Evolutionary conservation across 1,139 yeast species (phyloP).

Genomic region (Yamadazyma sp.): DNA sequence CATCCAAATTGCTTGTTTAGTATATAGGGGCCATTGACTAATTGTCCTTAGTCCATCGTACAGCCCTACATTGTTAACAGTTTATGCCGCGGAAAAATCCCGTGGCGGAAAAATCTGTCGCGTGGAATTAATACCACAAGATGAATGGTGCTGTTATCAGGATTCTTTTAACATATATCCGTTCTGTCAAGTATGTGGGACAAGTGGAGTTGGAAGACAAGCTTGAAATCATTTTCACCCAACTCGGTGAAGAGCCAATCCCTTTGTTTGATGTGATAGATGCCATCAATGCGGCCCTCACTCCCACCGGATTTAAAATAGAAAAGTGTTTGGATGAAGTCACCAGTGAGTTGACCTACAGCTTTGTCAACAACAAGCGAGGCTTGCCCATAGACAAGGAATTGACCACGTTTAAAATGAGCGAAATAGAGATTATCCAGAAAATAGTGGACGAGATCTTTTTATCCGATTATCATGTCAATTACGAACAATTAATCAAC

Average conservation of each 20-base stretch:
- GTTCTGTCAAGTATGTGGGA: constrained; percentile 30
- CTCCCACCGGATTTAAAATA: constrained; percentile 45
- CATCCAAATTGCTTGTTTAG: no score
- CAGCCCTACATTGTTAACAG: no score
- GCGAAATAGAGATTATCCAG: constrained; percentile 52
- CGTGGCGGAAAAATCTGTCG: no score
- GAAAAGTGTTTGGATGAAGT: constrained; percentile 39
- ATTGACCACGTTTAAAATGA: constrained; percentile 42
- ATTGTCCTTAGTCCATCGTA: no score
- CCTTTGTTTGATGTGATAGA: constrained; percentile 26
- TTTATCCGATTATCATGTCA: constrained; percentile 15
- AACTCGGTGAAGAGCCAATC: constrained; percentile 4
- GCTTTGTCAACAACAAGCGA: constrained; percentile 43
- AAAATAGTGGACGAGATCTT: constrained; percentile 48
- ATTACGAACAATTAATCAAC: constrained; percentile 9
- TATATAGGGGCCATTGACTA: no score
- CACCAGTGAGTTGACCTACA: constrained; percentile 30
- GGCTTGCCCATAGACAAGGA: constrained; percentile 32
- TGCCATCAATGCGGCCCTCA: constrained; percentile 38
- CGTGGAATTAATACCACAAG: background rate
- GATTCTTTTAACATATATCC: constrained; percentile 44
- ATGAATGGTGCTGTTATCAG: background rate
- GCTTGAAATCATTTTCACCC: constrained; percentile 12
- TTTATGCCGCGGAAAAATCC: no score
- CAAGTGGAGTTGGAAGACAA: constrained; percentile 16